Conservation (phyloP, 805 yeast genomes). For the Sporopachydermia quercuum region DNA sequence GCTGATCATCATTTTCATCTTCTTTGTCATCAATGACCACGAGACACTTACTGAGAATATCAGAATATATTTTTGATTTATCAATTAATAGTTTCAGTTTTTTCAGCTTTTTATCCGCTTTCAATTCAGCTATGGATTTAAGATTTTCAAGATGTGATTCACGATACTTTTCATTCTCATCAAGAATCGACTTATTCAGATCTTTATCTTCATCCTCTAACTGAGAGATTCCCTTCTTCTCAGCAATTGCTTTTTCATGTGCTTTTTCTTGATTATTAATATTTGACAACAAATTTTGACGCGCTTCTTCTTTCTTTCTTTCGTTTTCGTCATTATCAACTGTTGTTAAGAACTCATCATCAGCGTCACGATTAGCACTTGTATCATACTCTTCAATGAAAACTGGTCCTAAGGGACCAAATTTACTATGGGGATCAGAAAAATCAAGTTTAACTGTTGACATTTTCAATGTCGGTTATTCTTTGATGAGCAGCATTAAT, state of each 20-base stretch:
- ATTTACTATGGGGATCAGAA: not conserved
- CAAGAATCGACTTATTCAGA: not conserved
- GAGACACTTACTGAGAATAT: conserved; percentile 71
- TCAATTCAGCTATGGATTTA: conserved; percentile 1
- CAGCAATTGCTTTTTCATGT: too few species aligned
- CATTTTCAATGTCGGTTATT: too few species aligned
- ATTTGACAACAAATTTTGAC: conserved; percentile 1
- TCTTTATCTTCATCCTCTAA: not conserved
- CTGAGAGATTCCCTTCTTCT: too few species aligned
- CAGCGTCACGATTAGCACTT: conserved; percentile 6
- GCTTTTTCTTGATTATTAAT: conserved; percentile 2
- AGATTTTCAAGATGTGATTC: not conserved
- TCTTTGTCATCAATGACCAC: conserved; percentile 18
- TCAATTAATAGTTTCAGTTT: conserved; percentile 65
- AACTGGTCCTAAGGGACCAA: conserved; percentile 2
- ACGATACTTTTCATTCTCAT: not conserved
- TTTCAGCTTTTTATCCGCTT: conserved; percentile 40
- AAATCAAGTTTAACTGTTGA: not conserved
- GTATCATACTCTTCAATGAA: conserved; percentile 6
- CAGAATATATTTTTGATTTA: conserved; percentile 76
- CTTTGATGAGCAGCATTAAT: too few species aligned
- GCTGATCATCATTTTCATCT: conserved; percentile 17
- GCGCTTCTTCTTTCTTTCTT: conserved; percentile 1
- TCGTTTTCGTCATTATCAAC: not conserved
- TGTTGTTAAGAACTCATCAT: conserved; percentile 4